Conservation (phyloP, 2,329 filamentous ascomycete species). For the Fusarium protoensiforme region DNA sequence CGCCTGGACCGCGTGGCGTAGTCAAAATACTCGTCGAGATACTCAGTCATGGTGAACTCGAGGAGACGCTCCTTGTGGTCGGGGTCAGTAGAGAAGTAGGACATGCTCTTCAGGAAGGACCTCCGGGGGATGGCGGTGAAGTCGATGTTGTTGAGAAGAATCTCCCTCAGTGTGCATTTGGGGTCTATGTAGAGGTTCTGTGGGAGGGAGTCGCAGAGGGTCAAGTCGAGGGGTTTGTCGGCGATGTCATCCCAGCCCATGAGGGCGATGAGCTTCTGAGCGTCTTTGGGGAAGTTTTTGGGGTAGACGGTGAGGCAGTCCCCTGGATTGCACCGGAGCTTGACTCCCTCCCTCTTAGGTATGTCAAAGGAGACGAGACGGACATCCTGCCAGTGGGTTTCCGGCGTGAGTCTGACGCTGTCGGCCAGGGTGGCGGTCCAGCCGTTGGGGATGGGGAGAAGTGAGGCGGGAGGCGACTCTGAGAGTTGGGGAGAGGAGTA, state of each 20-base stretch:
- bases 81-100: slow-evolving; percentile 77
- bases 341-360: slow-evolving; percentile 35
- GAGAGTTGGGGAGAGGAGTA: slow-evolving; percentile 14
- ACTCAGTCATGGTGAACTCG: slow-evolving; percentile 84
- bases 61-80: slow-evolving; percentile 83
- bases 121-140: slow-evolving; percentile 90
- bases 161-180: slow-evolving; percentile 73
- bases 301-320: slow-evolving; percentile 86
- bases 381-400: slow-evolving; percentile 92
- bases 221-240: slow-evolving; percentile 72
- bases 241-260: slow-evolving; percentile 84
- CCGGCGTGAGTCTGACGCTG: slow-evolving; percentile 81
- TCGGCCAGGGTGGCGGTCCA: slow-evolving; percentile 67
- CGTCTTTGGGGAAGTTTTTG: slow-evolving; percentile 86
- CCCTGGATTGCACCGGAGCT: slow-evolving; percentile 69
- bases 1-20: slow-evolving; percentile 92
- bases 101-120: slow-evolving; percentile 83
- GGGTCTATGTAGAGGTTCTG: slow-evolving; percentile 51
- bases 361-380: slow-evolving; percentile 76
- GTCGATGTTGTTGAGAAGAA: slow-evolving; percentile 87
- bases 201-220: slow-evolving; percentile 46
- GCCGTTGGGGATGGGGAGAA: slow-evolving; percentile 67
- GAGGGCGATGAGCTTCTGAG: slow-evolving; percentile 78
- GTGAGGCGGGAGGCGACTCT: slow-evolving; percentile 43
- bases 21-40: slow-evolving; percentile 92